Percentiles rank a stretch among this genome's conserved stretches.
These are phyloP conservation scores for Trichoderma arundinaceum DNA, from an alignment of 2,329 filamentous ascomycete species.

Conservation along the genomic window DNA sequence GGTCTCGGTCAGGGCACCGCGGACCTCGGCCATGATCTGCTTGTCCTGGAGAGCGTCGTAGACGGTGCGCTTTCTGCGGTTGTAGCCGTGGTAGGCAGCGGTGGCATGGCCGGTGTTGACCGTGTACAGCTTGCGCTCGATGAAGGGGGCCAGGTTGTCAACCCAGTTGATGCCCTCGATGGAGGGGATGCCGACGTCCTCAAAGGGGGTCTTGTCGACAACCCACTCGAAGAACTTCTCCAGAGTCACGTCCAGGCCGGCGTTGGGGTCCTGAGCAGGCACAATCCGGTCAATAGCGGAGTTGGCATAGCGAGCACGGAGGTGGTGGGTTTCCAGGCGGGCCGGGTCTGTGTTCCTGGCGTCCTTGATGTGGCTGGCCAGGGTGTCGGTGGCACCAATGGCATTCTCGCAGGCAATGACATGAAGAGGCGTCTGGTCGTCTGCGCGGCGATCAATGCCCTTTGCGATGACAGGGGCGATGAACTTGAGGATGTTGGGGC, in stretches of 20 bases:
- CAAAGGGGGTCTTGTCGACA: slow-evolving; percentile 86
- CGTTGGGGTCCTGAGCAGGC: slow-evolving; percentile 80
- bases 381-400: slow-evolving; percentile 89
- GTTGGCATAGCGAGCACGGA: slow-evolving; percentile 90
- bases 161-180: slow-evolving; percentile 95
- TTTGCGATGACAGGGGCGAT: slow-evolving; percentile 95
- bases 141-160: slow-evolving; percentile 87
- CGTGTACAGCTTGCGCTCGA: slow-evolving; percentile 99
- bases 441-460: slow-evolving; percentile 80
- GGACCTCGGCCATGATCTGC: slow-evolving; percentile 79
- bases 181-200: slow-evolving; percentile 65
- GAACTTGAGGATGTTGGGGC: slow-evolving; percentile 94
- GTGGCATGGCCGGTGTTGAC: slow-evolving; percentile 98
- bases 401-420: slow-evolving; percentile 99
- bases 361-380: slow-evolving; percentile 79
- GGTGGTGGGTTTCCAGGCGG: slow-evolving; percentile 69
- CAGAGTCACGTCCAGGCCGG: slow-evolving; percentile 88
- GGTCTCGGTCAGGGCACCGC: slow-evolving; percentile 82
- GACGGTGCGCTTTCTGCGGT: slow-evolving; percentile 83
- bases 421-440: slow-evolving; percentile 69
- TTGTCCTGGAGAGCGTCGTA: slow-evolving; percentile 85
- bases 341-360: slow-evolving; percentile 72
- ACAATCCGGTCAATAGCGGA: slow-evolving; percentile 98
- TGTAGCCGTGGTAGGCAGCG: slow-evolving; percentile 92
- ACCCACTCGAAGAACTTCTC: slow-evolving; percentile 99